Base-by-base conservation (phyloP, 805 yeast species). In the Deakozyma indianensis region DNA sequence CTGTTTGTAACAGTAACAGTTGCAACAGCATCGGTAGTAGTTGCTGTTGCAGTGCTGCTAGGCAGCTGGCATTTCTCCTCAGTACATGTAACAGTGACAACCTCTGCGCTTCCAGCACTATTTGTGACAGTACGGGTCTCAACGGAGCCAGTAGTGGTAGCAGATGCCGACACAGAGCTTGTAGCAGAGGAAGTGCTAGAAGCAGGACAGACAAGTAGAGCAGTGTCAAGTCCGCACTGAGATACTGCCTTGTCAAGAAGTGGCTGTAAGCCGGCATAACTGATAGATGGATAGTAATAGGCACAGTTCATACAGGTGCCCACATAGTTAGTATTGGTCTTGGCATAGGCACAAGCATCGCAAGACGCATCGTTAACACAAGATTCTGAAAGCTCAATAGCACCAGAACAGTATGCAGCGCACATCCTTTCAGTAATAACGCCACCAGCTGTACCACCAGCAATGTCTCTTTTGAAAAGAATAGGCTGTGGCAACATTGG, bases 361-460 rank as follows among this genome's bases (percentile, higher is more conserved):
- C 38, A 32, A 7, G 11, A 9, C 7, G 38, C 9, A 9, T 7
- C 18, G 18, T 7, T 4, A 7, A 7, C 11, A n/a, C 38, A 7
- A 32, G 38, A 7, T 5, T 14, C 5, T 9, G 38, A 14, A 9
- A 32, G 38, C 18, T 32, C 38, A n/a, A 32, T 32, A 11, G 38
- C 38, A 5, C 18, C 18, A 32, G 38, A 7, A 32, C 38, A 32
- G 38, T 32, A 32, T 14, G 38, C 4, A 7, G 11, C 38, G 18
- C 38, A 32, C 38, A 32, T 32, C 18, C 20, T 14, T 20, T 32
- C 38, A 32, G 38, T 32, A n/a, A 32, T n/a, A n/a, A 32, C 38
- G n/a, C n/a, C n/a, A n/a, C n/a, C n/a, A n/a, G n/a, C n/a, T 7
- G 38, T 32, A 11, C 38, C 38, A 14, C 20, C 7, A n/a, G 38